A percentile compares a stretch with the other conserved stretches of the same genome.
Evolutionary conservation across 2,329 filamentous ascomycete species (phyloP).

Genomic region (Ophiosphaerella korrae): DNA sequence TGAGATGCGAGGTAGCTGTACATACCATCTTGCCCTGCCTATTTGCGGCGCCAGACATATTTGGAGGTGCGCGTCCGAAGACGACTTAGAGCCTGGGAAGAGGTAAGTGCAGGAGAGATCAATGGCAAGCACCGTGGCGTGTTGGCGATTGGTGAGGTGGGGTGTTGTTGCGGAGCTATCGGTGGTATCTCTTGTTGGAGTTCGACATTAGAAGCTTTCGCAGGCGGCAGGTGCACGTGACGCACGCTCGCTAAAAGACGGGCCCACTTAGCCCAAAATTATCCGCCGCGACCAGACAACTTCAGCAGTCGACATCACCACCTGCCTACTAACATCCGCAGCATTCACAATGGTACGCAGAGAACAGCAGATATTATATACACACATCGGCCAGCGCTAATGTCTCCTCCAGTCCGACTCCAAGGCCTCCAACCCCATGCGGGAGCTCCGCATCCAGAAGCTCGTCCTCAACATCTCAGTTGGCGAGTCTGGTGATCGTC

Average conservation of each 20-base stretch:
- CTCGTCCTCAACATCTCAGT: conserved; percentile 99
- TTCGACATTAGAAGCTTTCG: conserved; percentile 13
- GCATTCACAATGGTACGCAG: conserved; percentile 48
- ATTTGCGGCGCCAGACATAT: conserved; percentile 62
- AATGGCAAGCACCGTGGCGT: conserved; percentile 18
- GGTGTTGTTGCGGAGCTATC: conserved; percentile 31
- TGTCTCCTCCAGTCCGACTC: conserved; percentile 40
- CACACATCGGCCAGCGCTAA: conserved; percentile 24
- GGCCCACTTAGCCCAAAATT: conserved; percentile 31
- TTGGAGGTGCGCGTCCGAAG: conserved; percentile 48
- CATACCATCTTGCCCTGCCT: conserved; percentile 99
- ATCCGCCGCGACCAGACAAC: conserved; percentile 22
- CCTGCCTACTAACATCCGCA: conserved; percentile 45
- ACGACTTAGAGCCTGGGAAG: conserved; percentile 41
- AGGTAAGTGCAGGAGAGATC: conserved; percentile 1
- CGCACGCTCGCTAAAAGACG: conserved; percentile 15
- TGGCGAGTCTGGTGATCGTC: conserved; percentile 99
- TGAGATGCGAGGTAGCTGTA: conserved; percentile 48
- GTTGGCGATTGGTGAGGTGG: conserved; percentile 27
- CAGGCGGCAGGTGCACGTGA: conserved; percentile 19
- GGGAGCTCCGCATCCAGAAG: conserved; percentile 99
- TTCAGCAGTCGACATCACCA: conserved; percentile 38
- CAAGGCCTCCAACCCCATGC: conserved; percentile 97
- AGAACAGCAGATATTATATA: neutral
- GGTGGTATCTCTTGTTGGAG: conserved; percentile 18